Base-by-base conservation (phyloP, 371 early-diverging fungal species). In the Furculomyces boomerangus region DNA sequence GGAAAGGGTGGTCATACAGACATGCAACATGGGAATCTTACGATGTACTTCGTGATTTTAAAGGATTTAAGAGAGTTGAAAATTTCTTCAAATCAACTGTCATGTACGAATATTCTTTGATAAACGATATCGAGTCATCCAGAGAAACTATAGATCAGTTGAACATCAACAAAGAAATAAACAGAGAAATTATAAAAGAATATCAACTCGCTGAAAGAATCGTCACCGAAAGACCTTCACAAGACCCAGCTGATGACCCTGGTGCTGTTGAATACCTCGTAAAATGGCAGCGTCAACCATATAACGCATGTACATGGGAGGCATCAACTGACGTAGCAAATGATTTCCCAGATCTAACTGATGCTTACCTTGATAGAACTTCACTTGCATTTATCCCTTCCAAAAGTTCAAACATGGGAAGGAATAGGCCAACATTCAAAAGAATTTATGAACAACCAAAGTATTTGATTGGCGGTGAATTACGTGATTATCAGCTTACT, bases 401-500 rank as follows among this genome's bases (percentile, higher is more conserved):
- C 57, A 73, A 72, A 53, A 84, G 85, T 39, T 72, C 64, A 43
- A 13, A 59, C 30, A 60, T 58, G 3, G 47, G 30, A 46, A 68
- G 68, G 26, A 66, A 70, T 30, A 76, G 93, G 22, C 88, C 90
- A 1, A 68, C 73, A 32, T 94, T 88, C 67, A 75, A 80, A 50
- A 73, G 72, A 32, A 72, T 93, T 57, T 60, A 75, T 27, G 75
- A 76, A 26, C 93, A 91, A 60, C 93, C 95, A 0, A 71, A 71
- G 20, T 94, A 84, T 58, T 70, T 95, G 48, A 62, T 63, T 0
- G 92, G 92, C n/a, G 94, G 94, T 3, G 74, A 84, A 58, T 77
- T 99, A 28, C 79, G 99, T 40, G 94, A 91, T 56, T 99, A 98
- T 66, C 99, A 99, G 68, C 68, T 97, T 30, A 83, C 86, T 28